phyloP scores from a whole-genome alignment of 2,329 filamentous ascomycete species.

The Xylariaceae sp. region DNA sequence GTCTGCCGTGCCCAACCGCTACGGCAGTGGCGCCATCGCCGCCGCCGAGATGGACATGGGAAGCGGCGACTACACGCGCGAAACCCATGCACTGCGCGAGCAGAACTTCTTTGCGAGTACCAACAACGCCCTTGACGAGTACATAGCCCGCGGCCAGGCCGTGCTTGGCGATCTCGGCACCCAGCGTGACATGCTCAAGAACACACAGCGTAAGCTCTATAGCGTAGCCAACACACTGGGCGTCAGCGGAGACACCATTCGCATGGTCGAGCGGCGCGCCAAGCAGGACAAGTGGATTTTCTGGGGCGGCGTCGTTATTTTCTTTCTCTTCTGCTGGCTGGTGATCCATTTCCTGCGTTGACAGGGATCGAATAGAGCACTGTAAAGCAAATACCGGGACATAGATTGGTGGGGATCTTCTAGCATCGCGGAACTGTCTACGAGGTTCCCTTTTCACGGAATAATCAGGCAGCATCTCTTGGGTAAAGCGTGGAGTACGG shows the following conservation, averaged over 20 bases:
- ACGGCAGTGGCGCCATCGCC: constrained; percentile 32
- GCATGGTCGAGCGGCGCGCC: constrained; percentile 89
- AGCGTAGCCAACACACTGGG: constrained; percentile 91
- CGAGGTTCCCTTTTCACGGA: neutral
- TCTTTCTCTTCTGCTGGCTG: constrained; percentile 88
- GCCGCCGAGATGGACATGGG: constrained; percentile 43
- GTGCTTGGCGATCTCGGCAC: constrained; percentile 84
- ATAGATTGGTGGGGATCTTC: constrained; percentile 5
- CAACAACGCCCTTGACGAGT: constrained; percentile 85
- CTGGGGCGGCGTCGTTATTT: constrained; percentile 77
- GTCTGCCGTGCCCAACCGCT: constrained; percentile 37
- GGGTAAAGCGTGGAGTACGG: constrained; percentile 18
- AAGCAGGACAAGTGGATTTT: constrained; percentile 99
- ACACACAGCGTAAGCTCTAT: constrained; percentile 85
- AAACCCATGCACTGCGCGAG: constrained; percentile 81
- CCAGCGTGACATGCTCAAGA: constrained; percentile 92
- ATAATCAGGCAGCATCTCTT: constrained; percentile 8
- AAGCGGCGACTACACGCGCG: constrained; percentile 63
- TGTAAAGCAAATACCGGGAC: constrained; percentile 7
- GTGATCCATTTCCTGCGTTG: constrained; percentile 80
- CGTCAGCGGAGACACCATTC: constrained; percentile 90
- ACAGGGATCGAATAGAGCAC: constrained; percentile 18
- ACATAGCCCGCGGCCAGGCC: constrained; percentile 83
- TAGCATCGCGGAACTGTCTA: constrained; percentile 1
- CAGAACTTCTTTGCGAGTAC: constrained; percentile 82